These are phyloP conservation scores for Rheum nobile DNA, from an alignment of 148 eudicot species.

Conservation along the genomic window DNA sequence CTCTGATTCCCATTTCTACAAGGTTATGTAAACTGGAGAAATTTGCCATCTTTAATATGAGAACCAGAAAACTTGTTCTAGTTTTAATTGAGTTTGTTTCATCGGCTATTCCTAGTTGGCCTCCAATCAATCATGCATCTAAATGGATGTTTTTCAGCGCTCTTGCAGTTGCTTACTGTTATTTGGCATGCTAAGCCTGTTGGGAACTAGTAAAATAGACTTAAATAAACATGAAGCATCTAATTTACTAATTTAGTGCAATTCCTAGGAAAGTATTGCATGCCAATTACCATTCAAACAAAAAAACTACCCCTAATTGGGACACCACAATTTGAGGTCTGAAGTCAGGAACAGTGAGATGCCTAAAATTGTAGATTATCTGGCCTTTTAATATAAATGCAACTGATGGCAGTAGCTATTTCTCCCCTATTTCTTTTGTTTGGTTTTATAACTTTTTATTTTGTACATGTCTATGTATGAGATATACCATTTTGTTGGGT, in stretches of 20 bases:
- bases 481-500: no score
- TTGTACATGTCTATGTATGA: no score
- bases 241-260: neutral
- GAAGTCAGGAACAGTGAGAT: no score
- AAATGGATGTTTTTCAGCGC: neutral
- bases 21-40: neutral
- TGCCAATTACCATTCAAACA: neutral
- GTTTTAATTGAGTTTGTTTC: neutral
- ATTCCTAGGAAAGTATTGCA: neutral
- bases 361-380: no score
- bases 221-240: neutral
- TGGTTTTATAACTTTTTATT: no score
- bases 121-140: neutral
- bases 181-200: neutral
- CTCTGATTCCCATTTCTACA: neutral
- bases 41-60: neutral
- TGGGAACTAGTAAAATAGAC: neutral
- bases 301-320: neutral
- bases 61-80: neutral
- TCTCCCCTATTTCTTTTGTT: no score
- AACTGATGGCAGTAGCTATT: no score
- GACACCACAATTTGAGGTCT: no score
- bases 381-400: neutral
- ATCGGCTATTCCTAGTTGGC: neutral
- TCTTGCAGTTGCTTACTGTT: neutral